These are phyloP conservation scores for Metschnikowia kofuensis DNA, from an alignment of 805 yeast genomes.

Conservation along the genomic window DNA sequence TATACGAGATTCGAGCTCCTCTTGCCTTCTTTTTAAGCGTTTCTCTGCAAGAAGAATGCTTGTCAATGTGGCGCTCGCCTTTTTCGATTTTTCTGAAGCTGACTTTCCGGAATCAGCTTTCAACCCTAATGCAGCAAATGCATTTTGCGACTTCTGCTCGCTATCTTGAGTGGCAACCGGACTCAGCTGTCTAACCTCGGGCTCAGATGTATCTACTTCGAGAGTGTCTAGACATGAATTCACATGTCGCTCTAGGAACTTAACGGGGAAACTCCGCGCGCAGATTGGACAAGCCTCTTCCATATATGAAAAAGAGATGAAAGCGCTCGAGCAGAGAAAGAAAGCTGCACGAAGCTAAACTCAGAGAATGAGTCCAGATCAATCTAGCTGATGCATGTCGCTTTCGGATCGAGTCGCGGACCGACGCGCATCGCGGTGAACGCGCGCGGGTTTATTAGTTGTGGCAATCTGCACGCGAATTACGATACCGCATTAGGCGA, in stretches of 20 bases:
- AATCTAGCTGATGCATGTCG: not conserved
- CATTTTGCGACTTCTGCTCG: constrained; percentile 17
- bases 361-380: not conserved
- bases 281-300: constrained; percentile 37
- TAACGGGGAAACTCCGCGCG: constrained; percentile 20
- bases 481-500: constrained; percentile 8
- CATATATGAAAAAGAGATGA: not conserved
- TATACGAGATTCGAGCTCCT: constrained; percentile 14
- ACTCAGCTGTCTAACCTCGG: constrained; percentile 3
- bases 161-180: constrained; percentile 4
- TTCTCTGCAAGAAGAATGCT: constrained; percentile 34
- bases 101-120: constrained; percentile 26
- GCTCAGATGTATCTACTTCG: constrained; percentile 12
- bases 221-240: constrained; percentile 37
- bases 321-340: too few relatives aligned
- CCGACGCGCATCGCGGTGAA: constrained; percentile 1
- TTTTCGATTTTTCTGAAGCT: constrained; percentile 19
- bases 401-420: not conserved
- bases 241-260: constrained; percentile 37
- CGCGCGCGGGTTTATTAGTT: not conserved
- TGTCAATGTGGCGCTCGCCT: constrained; percentile 31
- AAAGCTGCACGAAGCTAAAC: not conserved
- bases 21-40: constrained; percentile 21
- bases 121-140: constrained; percentile 35
- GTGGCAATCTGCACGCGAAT: constrained; percentile 5